Evolutionary conservation across 2,329 filamentous ascomycete genomes (phyloP).

Genomic region (Pseudogymnoascus sp.): DNA sequence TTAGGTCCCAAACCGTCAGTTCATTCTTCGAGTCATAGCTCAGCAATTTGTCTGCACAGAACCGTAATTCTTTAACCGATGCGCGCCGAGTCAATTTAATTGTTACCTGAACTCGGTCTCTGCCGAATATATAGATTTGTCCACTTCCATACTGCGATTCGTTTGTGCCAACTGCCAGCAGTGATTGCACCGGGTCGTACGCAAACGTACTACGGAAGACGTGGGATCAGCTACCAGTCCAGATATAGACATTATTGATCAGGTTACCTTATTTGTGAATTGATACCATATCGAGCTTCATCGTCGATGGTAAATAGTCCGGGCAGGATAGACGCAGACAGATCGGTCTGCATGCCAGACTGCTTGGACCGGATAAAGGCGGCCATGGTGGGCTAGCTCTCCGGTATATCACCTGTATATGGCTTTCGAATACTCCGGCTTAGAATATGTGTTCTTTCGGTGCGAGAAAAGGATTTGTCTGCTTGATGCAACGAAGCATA

Average conservation of each 20-base stretch:
- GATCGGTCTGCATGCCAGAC: slow-evolving; percentile 82
- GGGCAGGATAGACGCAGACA: slow-evolving; percentile 71
- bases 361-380: slow-evolving; percentile 88
- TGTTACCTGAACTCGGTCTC: slow-evolving; percentile 67
- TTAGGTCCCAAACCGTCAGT: slow-evolving; percentile 70
- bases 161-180: slow-evolving; percentile 84
- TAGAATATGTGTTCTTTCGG: background rate
- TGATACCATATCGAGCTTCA: slow-evolving; percentile 73
- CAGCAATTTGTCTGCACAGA: slow-evolving; percentile 77
- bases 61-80: slow-evolving; percentile 70
- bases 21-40: slow-evolving; percentile 83
- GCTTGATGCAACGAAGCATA: slow-evolving; percentile 1
- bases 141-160: slow-evolving; percentile 79
- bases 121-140: slow-evolving; percentile 82
- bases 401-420: background rate
- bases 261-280: slow-evolving; percentile 57
- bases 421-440: background rate
- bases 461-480: background rate
- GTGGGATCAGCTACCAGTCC: slow-evolving; percentile 9
- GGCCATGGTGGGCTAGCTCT: slow-evolving; percentile 51
- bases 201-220: slow-evolving; percentile 58
- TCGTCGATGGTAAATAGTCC: slow-evolving; percentile 79
- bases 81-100: slow-evolving; percentile 62
- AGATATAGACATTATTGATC: slow-evolving; percentile 8
- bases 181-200: slow-evolving; percentile 88